Evolutionary conservation across 1,284 basidiomycete genomes (phyloP), one percentile per base, ranked within the genome.

Genomic region (Tilletia setariae): DNA sequence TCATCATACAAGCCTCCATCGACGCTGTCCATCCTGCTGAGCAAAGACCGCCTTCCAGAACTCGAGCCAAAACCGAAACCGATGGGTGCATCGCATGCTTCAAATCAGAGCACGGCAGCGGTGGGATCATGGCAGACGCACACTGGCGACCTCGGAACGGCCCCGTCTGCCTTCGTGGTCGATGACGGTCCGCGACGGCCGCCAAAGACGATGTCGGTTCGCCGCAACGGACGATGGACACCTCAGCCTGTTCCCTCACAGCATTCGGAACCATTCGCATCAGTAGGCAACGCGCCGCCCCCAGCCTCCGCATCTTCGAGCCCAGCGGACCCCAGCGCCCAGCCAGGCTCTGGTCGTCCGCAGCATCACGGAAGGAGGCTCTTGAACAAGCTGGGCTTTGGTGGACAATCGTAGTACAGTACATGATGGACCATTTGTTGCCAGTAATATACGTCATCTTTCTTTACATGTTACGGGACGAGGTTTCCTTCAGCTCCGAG

Each of bases 41-140:
- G 42, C 42, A 63, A 63, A 23, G 62, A 63, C 7, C 62, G 62
- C n/a, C 40, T 63, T 23, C 42, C 62, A 11, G 62, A 63, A 42
- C 62, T 63, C 40, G 62, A 63, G 62, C 62, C 62, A 2, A 63
- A 63, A 44, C 35, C 42, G 16, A 43, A 23, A 23, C 62, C 62
- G 4, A 25, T 32, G 35, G 21, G 51, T 30, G 19, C 56, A 35
- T 30, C 28, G 35, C 35, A 40, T 40, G 35, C 35, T 4, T 40
- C 35, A 40, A 40, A 40, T 40, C 35, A 40, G 35, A 40, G 35
- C 35, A 40, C 35, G 4, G 35, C 35, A 40, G 11, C 35, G 6
- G 35, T 11, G 35, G 35, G 35, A 40, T 4, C 35, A 40, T 40
- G 35, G 35, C 35, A 40, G 11, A 40, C 35, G 35, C 35, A 40